Percentiles rank a stretch among this genome's conserved stretches.
These are phyloP conservation scores for Cenchrus fungigraminus DNA, from an alignment of 176 grass and related monocot genomes.

Conservation along the genomic window DNA sequence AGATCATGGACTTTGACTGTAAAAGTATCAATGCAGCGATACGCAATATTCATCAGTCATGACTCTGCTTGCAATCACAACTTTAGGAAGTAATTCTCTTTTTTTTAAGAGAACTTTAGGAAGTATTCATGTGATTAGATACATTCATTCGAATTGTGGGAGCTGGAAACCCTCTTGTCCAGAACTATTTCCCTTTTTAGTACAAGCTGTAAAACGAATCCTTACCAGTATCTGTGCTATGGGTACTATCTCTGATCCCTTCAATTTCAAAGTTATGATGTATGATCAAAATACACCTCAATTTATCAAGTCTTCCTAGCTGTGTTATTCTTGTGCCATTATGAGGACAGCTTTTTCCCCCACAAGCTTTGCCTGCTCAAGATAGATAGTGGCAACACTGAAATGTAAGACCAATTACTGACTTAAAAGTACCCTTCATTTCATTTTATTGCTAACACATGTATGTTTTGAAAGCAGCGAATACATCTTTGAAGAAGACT, in stretches of 20 bases:
- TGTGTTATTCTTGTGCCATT: neutral
- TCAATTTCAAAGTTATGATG: neutral
- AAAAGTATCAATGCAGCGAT: slow-evolving; percentile 84
- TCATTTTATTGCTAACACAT: slow-evolving; percentile 30
- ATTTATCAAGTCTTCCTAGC: neutral
- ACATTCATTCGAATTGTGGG: neutral
- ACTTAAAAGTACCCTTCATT: neutral
- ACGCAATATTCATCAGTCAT: slow-evolving; percentile 64
- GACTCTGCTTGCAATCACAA: slow-evolving; percentile 1
- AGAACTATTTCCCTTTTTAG: neutral
- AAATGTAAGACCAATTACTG: neutral
- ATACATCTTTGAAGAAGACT: neutral
- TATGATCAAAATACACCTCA: neutral
- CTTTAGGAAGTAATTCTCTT: neutral
- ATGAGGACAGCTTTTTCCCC: neutral
- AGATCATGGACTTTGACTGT: slow-evolving; percentile 84
- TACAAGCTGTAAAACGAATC: neutral
- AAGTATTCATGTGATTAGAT: neutral
- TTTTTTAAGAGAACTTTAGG: neutral
- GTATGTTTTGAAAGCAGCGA: neutral
- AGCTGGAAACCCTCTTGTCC: slow-evolving; percentile 5
- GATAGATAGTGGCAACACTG: neutral
- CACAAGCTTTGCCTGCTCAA: neutral
- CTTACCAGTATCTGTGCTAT: neutral
- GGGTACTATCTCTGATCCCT: neutral